Percentiles rank a stretch among this genome's conserved stretches.
Evolutionary conservation across 805 yeast species (phyloP).

Genomic region (Clavispora carvajalis): DNA sequence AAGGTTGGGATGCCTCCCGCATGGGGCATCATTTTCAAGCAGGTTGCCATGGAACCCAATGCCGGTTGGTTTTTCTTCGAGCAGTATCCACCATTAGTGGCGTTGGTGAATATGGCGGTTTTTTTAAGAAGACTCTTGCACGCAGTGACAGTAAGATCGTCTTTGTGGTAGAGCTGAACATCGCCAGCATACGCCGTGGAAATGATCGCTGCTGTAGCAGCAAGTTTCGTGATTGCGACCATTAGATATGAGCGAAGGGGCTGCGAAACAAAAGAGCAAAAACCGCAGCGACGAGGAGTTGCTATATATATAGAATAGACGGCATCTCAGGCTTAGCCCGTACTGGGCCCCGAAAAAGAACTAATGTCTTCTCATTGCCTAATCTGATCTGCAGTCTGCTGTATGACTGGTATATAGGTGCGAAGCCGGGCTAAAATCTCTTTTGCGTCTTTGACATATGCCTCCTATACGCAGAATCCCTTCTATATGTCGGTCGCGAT

Average conservation of each 20-base stretch:
- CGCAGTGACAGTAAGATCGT: conserved; percentile 22
- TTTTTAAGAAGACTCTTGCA: conserved; percentile 22
- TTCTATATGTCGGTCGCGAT: not conserved
- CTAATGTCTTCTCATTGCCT: not conserved
- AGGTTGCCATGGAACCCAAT: conserved; percentile 34
- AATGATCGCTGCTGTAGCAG: conserved; percentile 8
- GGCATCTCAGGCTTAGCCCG: not conserved
- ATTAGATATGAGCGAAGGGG: conserved; percentile 1
- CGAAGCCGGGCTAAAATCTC: no score
- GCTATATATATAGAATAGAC: not conserved
- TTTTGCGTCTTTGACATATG: not conserved
- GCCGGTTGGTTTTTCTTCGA: conserved; percentile 32
- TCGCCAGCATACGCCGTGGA: conserved; percentile 15
- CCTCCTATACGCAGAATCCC: not conserved
- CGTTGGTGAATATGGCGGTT: conserved; percentile 19
- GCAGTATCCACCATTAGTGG: conserved; percentile 29
- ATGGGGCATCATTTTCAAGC: conserved; percentile 22
- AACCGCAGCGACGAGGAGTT: not conserved
- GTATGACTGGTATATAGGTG: not conserved
- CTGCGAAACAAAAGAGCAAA: not conserved
- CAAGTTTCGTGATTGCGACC: conserved; percentile 12
- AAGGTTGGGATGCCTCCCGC: conserved; percentile 14
- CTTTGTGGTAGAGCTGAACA: conserved; percentile 19
- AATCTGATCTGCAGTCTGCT: not conserved
- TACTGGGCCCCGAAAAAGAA: not conserved